Evolutionary conservation across 2,329 filamentous ascomycete species (phyloP), one percentile per base, ranked within the genome.

Genomic region (Proliferodiscus dingleyae): DNA sequence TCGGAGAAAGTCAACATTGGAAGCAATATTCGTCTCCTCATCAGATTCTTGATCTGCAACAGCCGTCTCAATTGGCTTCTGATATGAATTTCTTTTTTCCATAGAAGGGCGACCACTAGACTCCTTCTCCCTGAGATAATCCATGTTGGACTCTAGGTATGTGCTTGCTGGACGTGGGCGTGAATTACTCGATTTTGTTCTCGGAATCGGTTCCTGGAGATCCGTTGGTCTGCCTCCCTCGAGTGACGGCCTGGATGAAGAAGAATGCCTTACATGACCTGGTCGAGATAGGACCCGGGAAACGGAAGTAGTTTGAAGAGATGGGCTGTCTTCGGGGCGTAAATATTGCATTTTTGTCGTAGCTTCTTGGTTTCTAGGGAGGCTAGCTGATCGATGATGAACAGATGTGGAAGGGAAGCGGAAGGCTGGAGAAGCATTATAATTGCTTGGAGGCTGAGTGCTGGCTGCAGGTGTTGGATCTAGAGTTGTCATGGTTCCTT

Each of bases 1-100:
- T 32, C 87, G 82, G 15, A 96, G 71, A 59, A 88, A 94, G 34
- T 93, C 88, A 18, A 95, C 79, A 56, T 93, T 89, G 2, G 87
- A 90, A 49, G 82, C 70, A 52, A 93, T 87, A 47, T 78, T 82
- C 40, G 72, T 76, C 15, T 82, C 79, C 66, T 77, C 59, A 39
- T 60, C 59, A 16, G 55, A 56, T 16, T 72, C 48, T 66, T 71
- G 19, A 68, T 77, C 11, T 7, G 42, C 36, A 15, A 58, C 38
- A 15, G 52, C 54, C 8, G 37, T 41, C n/a, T 63, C 60, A 18
- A 8, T 30, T 10, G 49, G 34, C 23, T 49, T 58, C 9, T 46
- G 42, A 42, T 57, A 55, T 4, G 58, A 53, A 7, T 51, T 37
- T n/a, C 52, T 64, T 19, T 63, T 59, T 32, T 69, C 68, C 22